Base-by-base conservation (phyloP, 108 stramenopile genomes). In the Nitzschia sp. region DNA sequence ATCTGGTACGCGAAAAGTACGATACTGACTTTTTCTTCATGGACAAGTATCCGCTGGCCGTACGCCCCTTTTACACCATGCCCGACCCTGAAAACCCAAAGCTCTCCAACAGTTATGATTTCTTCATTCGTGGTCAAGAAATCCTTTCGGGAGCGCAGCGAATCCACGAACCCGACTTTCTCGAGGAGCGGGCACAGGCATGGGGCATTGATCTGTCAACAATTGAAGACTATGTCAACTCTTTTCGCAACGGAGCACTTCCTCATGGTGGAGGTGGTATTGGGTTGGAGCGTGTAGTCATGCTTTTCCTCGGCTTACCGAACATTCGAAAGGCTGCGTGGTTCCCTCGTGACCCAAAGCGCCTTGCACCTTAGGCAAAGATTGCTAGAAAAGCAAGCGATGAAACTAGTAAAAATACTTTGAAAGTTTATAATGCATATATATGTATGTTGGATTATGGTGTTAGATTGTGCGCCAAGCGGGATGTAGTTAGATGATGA, bases 21-120 rank as follows among this genome's bases (percentile, higher is more conserved):
- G 87, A 81, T 8, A 98, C 97, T 30, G 99, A 99, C 83, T 99
- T 98, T 81, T 99, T 92, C 84, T 97, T 99, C 62, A 97, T 99
- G 97, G 99, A 99, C 91, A 98, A 98, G 91, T 99, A 97, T 79
- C 99, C 99, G 13, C 71, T 99, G 24, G 54, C 82, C 18, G 97
- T 97, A 33, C 88, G 99, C 46, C 98, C 99, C 19, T 99, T 99
- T 74, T 99, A 99, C 85, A 97, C 98, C 34, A 99, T 99, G 99
- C 98, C 98, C 31, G 89, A 93, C 71, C 97, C 98, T 2, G 79
- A 87, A 68, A 93, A 97, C 71, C 91, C 96, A 28, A 82, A 93
- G 72, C 81, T 95, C 13, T 95, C 93, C 68, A 99, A 99, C 76
- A 85, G 82, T 70, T 99, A 96, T 64, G 99, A 99, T 76, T 92